Evolutionary conservation across 306 rosid genomes (phyloP).

Genomic region (Cucumis hystrix): DNA sequence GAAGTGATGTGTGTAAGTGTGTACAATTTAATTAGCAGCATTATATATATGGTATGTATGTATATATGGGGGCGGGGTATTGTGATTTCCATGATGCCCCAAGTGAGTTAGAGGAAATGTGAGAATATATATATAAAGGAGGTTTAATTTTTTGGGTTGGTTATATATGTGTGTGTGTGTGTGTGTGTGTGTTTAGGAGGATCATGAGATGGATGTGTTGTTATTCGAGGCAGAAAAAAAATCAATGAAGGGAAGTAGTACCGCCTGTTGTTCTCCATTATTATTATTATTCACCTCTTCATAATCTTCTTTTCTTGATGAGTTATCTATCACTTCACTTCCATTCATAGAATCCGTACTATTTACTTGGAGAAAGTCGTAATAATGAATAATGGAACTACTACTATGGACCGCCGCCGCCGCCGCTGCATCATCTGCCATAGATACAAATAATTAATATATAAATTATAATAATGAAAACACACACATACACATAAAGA

Average conservation of each 20-base stretch:
- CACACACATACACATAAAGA: no score
- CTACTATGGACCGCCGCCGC: no score
- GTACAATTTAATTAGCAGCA: no score
- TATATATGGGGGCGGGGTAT: no score
- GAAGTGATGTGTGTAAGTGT: no score
- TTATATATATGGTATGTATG: no score
- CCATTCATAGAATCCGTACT: conserved; percentile 36
- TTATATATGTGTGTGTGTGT: no score
- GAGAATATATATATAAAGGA: neutral
- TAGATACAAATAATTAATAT: no score
- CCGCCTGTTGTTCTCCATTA: conserved; percentile 18
- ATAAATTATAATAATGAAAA: no score
- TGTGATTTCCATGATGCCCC: no score
- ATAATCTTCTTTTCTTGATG: conserved; percentile 38
- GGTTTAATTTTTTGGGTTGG: neutral
- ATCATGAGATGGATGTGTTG: neutral
- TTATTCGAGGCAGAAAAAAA: conserved; percentile 1
- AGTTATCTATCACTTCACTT: conserved; percentile 63
- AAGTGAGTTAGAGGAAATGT: neutral
- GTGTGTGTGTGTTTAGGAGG: neutral
- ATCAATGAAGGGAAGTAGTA: conserved; percentile 1
- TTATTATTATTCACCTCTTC: conserved; percentile 33
- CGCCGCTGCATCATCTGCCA: no score
- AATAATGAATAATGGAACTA: no score
- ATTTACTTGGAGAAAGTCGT: conserved; percentile 66